Evolutionary conservation across 1,284 basidiomycete genomes (phyloP), one percentile per base, ranked within the genome.

Genomic region (Malassezia sympodialis): DNA sequence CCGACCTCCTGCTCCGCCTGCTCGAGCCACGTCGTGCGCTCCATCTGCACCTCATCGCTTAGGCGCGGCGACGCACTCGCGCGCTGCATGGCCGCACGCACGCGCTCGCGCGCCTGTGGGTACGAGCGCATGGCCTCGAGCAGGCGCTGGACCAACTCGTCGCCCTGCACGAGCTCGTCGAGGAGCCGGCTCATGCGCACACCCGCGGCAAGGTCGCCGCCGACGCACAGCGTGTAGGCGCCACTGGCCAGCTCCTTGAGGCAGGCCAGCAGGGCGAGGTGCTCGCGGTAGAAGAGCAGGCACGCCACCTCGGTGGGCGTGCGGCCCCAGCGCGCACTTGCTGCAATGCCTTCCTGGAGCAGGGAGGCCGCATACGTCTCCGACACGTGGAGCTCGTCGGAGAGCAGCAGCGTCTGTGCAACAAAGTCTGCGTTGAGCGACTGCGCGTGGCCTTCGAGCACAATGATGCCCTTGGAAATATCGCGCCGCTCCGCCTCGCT

Each of bases 311-410:
- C 72, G 37, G 65, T 52, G 4, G 67, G 65, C 8, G 62, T 40
- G 24, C 72, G 65, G 19, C 58, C 65, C 67, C 67, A 75, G 23
- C 65, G 66, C 15, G 68, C 60, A 15, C 66, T 48, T 2, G 61
- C 61, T 0, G 59, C 56, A n/a, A 72, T 56, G 39, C 66, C 70
- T 23, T 65, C 71, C 39, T 73, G 69, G 11, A 74, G 57, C 23
- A 74, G 62, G 4, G 69, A 73, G 8, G 72, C 72, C 14, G 70
- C 68, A 49, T 65, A 73, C 37, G 58, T 57, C 48, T 72, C 72
- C 23, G 72, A 73, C 30, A 73, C 62, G 24, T 51, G 23, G 3
- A 73, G 57, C 44, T 67, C 60, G 26, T 62, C 62, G 7, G 71
- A 56, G 15, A 74, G 61, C 21, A 68, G 48, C 5, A 72, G 59